Evolutionary conservation across 345 rosid species (phyloP).

Genomic region (Passiflora organensis): DNA sequence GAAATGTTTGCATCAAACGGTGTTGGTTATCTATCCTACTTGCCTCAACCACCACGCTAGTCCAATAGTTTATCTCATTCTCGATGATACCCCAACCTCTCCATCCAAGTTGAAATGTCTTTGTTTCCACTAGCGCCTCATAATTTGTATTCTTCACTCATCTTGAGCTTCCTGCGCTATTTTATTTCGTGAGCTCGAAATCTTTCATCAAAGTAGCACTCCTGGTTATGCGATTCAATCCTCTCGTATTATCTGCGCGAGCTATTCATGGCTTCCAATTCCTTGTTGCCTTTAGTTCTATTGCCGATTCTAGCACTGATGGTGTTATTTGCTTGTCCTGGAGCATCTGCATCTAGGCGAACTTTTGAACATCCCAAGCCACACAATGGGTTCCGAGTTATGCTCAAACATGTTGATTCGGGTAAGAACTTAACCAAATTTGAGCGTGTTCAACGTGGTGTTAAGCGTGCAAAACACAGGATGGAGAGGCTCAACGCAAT

Average conservation of each 20-base stretch:
- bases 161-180: not conserved
- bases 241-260: too few species aligned
- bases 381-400: conserved; percentile 38
- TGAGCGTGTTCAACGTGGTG: conserved; percentile 58
- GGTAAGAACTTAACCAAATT: conserved; percentile 73
- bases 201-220: conserved; percentile 2
- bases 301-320: too few species aligned
- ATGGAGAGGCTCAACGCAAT: conserved; percentile 46
- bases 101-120: conserved; percentile 16
- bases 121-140: conserved; percentile 14
- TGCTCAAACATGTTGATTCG: conserved; percentile 58
- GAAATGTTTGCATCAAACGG: not conserved
- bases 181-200: not conserved
- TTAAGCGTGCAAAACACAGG: conserved; percentile 57
- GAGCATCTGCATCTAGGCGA: too few species aligned
- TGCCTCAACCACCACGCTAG: conserved; percentile 26
- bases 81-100: conserved; percentile 28
- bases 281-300: too few species aligned
- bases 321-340: too few species aligned
- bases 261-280: too few species aligned
- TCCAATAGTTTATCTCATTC: conserved; percentile 2
- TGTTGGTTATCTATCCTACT: conserved; percentile 12
- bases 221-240: not conserved
- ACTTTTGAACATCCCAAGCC: too few species aligned
- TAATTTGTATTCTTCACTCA: conserved; percentile 6